Evolutionary conservation across 306 rosid species (phyloP).

Genomic region (Acacia acuminata): DNA sequence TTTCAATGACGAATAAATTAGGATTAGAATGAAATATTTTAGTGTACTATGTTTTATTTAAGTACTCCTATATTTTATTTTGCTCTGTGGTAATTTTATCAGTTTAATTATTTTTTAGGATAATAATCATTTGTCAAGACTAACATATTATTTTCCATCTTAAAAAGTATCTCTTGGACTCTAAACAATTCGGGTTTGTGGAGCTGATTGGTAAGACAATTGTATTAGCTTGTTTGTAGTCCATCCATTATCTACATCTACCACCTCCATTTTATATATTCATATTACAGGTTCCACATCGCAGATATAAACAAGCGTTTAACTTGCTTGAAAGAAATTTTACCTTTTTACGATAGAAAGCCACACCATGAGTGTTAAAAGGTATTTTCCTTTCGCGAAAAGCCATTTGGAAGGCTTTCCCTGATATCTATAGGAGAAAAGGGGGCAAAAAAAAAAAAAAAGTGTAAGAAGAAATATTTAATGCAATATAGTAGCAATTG

Average conservation of each 20-base stretch:
- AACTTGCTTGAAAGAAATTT: conserved; percentile 8
- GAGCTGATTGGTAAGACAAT: background rate
- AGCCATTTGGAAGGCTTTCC: conserved; percentile 86
- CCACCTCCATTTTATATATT: background rate
- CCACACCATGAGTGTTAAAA: conserved; percentile 87
- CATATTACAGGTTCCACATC: background rate
- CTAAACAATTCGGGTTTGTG: background rate
- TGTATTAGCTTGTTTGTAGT: background rate
- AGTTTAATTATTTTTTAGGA: background rate
- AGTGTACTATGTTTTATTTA: background rate
- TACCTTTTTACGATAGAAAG: conserved; percentile 95
- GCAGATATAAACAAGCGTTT: conserved; percentile 9
- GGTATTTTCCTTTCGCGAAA: conserved; percentile 94
- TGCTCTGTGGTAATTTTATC: background rate
- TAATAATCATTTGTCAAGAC: background rate
- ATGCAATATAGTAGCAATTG: background rate
- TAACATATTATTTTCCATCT: background rate
- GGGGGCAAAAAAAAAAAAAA: conserved; percentile 1
- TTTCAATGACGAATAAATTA: background rate
- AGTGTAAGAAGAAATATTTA: conserved; percentile 11
- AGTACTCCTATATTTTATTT: background rate
- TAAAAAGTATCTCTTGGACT: background rate
- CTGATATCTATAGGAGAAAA: conserved; percentile 57
- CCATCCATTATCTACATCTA: background rate
- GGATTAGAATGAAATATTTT: background rate